phyloP scores from a whole-genome alignment of 2,329 filamentous ascomycete species.

The Sporothrix variecibatus region DNA sequence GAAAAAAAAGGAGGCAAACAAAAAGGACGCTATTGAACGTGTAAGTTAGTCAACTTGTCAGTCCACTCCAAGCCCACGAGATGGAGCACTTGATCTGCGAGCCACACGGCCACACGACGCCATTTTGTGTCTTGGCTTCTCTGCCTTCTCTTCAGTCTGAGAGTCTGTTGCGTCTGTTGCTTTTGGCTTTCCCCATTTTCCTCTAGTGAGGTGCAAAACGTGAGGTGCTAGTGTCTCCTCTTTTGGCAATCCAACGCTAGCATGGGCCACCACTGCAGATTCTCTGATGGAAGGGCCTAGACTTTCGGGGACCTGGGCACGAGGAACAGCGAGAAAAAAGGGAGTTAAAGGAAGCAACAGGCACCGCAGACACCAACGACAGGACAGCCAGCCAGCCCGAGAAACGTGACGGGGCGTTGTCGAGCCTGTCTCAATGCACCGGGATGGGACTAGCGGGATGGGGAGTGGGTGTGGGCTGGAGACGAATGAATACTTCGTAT shows the following conservation, averaged over 20 bases:
- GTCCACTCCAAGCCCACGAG: neutral
- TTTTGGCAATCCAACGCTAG: neutral
- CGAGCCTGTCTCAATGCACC: neutral
- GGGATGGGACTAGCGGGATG: neutral
- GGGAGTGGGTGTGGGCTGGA: neutral
- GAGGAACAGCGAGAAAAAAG: neutral
- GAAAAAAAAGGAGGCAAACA: neutral
- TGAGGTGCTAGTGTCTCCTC: constrained; percentile 4
- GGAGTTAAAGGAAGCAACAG: neutral
- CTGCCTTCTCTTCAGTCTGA: neutral
- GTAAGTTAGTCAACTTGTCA: neutral
- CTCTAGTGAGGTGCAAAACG: neutral
- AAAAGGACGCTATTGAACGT: neutral
- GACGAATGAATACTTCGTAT: neutral
- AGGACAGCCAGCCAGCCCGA: neutral
- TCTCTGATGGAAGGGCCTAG: constrained; percentile 16
- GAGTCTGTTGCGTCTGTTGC: neutral
- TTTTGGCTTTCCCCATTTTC: constrained; percentile 5
- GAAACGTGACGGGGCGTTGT: constrained; percentile 3
- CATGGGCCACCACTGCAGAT: neutral
- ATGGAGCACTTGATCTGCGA: constrained; percentile 11
- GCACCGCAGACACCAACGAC: neutral
- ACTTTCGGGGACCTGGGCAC: constrained; percentile 2
- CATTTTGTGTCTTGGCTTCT: constrained; percentile 1
- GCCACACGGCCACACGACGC: constrained; percentile 11